phyloP scores from a whole-genome alignment of 78 protist species.

The Blattamonas nauphoetae region DNA sequence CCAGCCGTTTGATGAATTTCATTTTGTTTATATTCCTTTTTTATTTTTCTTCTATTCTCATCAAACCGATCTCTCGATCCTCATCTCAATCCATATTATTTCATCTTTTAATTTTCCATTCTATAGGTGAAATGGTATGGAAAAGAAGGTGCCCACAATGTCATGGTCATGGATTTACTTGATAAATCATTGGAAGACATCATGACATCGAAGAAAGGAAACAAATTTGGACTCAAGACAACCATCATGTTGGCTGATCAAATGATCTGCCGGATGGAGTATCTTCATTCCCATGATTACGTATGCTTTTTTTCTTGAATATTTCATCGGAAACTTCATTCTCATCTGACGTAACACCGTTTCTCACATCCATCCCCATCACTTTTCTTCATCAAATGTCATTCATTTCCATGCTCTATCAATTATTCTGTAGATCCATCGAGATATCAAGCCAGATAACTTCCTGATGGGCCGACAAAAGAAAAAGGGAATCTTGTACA shows the following conservation, averaged over 20 bases:
- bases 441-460: conserved; percentile 18
- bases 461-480: not conserved
- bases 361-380: not conserved
- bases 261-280: conserved; percentile 52
- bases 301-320: conserved; percentile 22
- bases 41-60: not conserved
- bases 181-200: conserved; percentile 93
- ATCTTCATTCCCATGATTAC: conserved; percentile 39
- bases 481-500: not conserved
- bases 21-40: not conserved
- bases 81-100: not conserved
- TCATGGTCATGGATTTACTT: conserved; percentile 84
- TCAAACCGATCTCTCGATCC: not conserved
- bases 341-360: not conserved
- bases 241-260: conserved; percentile 87
- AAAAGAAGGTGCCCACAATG: conserved; percentile 75
- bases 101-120: conserved; percentile 50
- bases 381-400: not conserved
- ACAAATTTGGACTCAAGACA: conserved; percentile 72
- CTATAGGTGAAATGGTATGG: conserved; percentile 86
- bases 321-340: not conserved
- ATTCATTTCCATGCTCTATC: too few relatives aligned
- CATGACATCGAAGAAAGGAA: conserved; percentile 70
- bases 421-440: not conserved
- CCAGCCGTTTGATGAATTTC: conserved; percentile 17